Evolutionary conservation across 2,329 filamentous ascomycete species (phyloP), one percentile per base, ranked within the genome.

Genomic region (Cercospora beticola): DNA sequence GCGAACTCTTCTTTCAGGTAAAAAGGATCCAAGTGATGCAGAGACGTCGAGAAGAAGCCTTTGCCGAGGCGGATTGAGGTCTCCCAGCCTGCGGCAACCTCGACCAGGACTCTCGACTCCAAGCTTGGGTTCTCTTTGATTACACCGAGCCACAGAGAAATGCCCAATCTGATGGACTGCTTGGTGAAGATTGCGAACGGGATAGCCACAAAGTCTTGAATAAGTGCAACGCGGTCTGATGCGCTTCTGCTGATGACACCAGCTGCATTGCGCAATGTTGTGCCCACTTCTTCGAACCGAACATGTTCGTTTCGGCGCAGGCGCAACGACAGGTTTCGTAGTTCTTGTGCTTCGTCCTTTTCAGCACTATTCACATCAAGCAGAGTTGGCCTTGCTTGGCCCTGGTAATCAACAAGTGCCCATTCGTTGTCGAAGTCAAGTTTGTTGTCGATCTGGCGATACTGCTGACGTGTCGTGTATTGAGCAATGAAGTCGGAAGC

Each of bases 401-500:
- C 76, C 30, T 73, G 73, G 65, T 73, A 73, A 40, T 76, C 76
- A 12, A 76, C 75, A n/a, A 76, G 61, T 18, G 74, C 72, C 75
- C 76, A 78, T 14, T 75, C 73, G 12, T 76, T 72, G 16, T 77
- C 76, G 14, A 23, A 54, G 5, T 68, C 57, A 16, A 68, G 54
- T 52, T 69, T 82, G 2, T 88, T 87, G 77, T 97, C 93, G 10
- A 93, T 89, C 76, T 94, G 94, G 66, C 94, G 89, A 79, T 99
- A 99, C 77, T 97, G 94, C 78, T 99, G 96, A 43, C 95, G 91
- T 28, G 93, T 96, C 3, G 94, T 98, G 78, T 99, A 99, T 77
- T 99, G 94, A 1, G 95, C 93, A 77, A 99, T 89, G 75, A 99
- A 97, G 78, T 98, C 94, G 2, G 95, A 98, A 0, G 92, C 93